A percentile compares a stretch with the other conserved stretches of the same genome.
Evolutionary conservation across 139 green algal genomes (phyloP).

Genomic region (Auxenochlorella pyrenoidosa): DNA sequence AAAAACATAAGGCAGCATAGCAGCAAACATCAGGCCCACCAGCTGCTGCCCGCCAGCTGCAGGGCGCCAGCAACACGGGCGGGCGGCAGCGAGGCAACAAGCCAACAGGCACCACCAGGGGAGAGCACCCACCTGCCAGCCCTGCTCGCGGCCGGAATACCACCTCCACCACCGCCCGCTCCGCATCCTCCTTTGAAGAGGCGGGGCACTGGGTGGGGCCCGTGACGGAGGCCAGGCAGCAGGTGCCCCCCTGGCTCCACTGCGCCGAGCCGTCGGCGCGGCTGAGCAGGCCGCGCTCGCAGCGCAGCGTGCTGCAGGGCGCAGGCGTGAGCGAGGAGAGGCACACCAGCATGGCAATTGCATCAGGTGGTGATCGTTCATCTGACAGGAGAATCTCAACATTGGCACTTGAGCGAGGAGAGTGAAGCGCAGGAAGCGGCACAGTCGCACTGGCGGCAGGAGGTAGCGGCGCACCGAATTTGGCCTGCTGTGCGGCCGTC

Average conservation of each 20-base stretch:
- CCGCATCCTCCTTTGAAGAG: slow-evolving; percentile 61
- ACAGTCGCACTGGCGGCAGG: background rate
- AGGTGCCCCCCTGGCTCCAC: slow-evolving; percentile 68
- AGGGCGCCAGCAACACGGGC: too few species aligned
- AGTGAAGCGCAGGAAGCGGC: too few species aligned
- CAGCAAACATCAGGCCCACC: too few species aligned
- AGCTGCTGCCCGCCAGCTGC: too few species aligned
- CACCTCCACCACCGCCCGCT: slow-evolving; percentile 71
- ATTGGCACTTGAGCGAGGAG: too few species aligned
- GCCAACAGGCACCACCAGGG: background rate
- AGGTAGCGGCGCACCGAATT: slow-evolving; percentile 13
- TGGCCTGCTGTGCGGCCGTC: slow-evolving; percentile 19
- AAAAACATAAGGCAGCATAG: too few species aligned
- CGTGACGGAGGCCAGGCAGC: slow-evolving; percentile 72
- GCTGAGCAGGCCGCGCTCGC: slow-evolving; percentile 63
- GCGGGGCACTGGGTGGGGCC: slow-evolving; percentile 56
- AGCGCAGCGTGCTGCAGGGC: slow-evolving; percentile 57
- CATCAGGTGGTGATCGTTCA: too few species aligned
- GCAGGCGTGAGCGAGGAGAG: too few species aligned
- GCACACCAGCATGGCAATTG: too few species aligned
- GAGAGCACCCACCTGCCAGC: slow-evolving; percentile 52
- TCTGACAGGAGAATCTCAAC: too few species aligned
- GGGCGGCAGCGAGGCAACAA: too few species aligned
- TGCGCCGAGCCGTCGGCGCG: slow-evolving; percentile 73
- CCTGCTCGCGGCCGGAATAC: slow-evolving; percentile 64